Evolutionary conservation across 108 stramenopile species (phyloP).

Genomic region (Chaetoceros muelleri): DNA sequence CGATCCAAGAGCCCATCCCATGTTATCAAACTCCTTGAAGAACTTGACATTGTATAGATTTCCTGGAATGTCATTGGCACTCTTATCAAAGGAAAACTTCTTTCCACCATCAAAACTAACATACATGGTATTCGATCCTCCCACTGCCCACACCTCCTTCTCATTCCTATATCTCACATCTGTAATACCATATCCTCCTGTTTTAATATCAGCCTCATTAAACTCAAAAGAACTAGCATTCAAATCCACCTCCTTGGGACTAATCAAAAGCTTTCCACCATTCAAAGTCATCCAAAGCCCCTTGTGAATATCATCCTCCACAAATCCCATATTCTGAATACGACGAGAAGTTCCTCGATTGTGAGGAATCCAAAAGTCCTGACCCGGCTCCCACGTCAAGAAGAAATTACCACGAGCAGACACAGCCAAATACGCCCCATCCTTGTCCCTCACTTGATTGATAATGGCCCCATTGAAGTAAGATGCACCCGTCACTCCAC

Average conservation of each 20-base stretch:
- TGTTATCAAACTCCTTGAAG: slow-evolving; percentile 78
- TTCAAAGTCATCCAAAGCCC: slow-evolving; percentile 97
- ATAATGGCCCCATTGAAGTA: slow-evolving; percentile 92
- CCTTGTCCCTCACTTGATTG: slow-evolving; percentile 75
- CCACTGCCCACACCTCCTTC: slow-evolving; percentile 94
- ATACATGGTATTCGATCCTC: slow-evolving; percentile 92
- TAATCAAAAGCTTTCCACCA: slow-evolving; percentile 82
- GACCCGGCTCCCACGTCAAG: slow-evolving; percentile 94
- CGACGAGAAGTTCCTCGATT: slow-evolving; percentile 91
- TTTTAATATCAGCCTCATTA: slow-evolving; percentile 84
- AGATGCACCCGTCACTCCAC: slow-evolving; percentile 87
- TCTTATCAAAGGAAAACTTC: slow-evolving; percentile 84
- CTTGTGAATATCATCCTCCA: slow-evolving; percentile 80
- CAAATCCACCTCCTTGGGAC: slow-evolving; percentile 31
- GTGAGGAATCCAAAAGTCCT: slow-evolving; percentile 98
- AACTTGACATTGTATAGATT: slow-evolving; percentile 97
- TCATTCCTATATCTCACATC: slow-evolving; percentile 89
- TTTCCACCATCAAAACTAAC: slow-evolving; percentile 87
- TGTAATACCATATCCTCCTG: slow-evolving; percentile 95
- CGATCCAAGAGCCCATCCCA: slow-evolving; percentile 89
- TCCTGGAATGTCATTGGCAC: slow-evolving; percentile 88
- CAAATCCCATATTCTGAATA: slow-evolving; percentile 97
- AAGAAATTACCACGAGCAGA: slow-evolving; percentile 94
- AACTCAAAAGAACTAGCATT: slow-evolving; percentile 70
- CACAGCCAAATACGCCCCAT: slow-evolving; percentile 86